Evolutionary conservation across 176 grass and related monocot species (phyloP).

Genomic region (Rhynchospora breviuscula): DNA sequence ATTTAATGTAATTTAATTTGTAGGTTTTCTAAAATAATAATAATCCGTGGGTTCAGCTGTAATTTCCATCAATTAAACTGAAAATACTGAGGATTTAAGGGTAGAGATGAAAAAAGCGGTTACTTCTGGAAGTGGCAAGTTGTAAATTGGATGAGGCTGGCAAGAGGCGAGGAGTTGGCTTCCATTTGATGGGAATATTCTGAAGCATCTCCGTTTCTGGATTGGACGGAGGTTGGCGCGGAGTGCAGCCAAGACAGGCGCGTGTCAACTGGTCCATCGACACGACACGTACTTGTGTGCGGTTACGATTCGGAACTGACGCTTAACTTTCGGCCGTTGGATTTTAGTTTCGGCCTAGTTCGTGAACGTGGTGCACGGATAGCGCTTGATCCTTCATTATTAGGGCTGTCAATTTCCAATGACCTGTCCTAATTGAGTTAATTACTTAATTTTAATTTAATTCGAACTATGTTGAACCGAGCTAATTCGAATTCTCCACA

Average conservation of each 20-base stretch:
- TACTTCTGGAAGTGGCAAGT: neutral
- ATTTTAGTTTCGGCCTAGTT: neutral
- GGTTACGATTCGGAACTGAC: neutral
- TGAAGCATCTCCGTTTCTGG: conserved; percentile 28
- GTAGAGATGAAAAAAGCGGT: neutral
- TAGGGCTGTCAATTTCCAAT: no score
- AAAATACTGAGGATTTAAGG: neutral
- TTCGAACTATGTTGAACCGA: no score
- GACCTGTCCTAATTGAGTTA: no score
- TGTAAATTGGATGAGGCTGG: neutral
- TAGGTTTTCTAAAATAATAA: neutral
- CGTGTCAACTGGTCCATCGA: neutral
- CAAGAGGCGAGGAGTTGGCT: neutral
- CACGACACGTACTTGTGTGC: conserved; percentile 1
- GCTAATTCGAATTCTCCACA: no score
- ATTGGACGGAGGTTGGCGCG: neutral
- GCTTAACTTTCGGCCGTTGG: neutral
- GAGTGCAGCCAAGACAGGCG: neutral
- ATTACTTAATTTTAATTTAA: no score
- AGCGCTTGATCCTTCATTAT: no score
- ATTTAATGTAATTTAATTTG: neutral
- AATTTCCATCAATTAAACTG: neutral
- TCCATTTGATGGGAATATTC: conserved; percentile 49
- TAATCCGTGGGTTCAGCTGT: neutral
- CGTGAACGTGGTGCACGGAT: no score